Evolutionary conservation across 495 filamentous ascomycete species (phyloP).

Genomic region (Pseudevernia furfuracea): DNA sequence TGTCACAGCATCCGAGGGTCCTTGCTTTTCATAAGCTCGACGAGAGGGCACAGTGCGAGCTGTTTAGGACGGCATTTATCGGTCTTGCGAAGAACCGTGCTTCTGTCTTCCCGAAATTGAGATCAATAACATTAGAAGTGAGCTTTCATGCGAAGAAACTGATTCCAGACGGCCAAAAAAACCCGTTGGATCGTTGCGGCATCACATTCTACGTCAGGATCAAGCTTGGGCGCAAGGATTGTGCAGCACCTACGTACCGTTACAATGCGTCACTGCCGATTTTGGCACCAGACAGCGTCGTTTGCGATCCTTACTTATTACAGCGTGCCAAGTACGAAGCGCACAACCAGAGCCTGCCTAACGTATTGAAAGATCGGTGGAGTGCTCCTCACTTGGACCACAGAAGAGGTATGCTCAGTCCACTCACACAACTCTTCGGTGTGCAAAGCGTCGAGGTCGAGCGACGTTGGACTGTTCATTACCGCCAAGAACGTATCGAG

Average conservation of each 20-base stretch:
- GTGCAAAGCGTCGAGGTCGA: constrained; percentile 11
- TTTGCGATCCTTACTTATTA: not conserved
- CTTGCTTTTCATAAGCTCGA: not conserved
- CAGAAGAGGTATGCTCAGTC: constrained; percentile 10
- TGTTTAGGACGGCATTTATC: not conserved
- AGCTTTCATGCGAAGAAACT: not conserved
- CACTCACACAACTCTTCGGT: not conserved
- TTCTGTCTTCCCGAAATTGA: not conserved
- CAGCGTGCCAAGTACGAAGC: not conserved
- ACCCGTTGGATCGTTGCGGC: constrained; percentile 9
- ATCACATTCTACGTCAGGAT: constrained; percentile 7
- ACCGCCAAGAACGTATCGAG: not conserved
- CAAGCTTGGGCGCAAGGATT: not conserved
- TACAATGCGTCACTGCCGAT: not conserved
- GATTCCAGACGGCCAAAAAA: not conserved
- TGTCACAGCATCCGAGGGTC: not conserved
- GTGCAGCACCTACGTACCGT: not conserved
- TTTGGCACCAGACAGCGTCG: not conserved
- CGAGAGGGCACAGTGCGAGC: constrained; percentile 4
- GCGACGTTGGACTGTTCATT: constrained; percentile 8
- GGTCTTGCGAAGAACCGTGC: not conserved
- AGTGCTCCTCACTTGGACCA: constrained; percentile 2
- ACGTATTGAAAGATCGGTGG: not conserved
- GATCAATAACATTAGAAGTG: constrained; percentile 5
- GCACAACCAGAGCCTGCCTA: not conserved